Base-by-base conservation (phyloP, 2,329 filamentous ascomycete species). In the Sporothrix mexicana region DNA sequence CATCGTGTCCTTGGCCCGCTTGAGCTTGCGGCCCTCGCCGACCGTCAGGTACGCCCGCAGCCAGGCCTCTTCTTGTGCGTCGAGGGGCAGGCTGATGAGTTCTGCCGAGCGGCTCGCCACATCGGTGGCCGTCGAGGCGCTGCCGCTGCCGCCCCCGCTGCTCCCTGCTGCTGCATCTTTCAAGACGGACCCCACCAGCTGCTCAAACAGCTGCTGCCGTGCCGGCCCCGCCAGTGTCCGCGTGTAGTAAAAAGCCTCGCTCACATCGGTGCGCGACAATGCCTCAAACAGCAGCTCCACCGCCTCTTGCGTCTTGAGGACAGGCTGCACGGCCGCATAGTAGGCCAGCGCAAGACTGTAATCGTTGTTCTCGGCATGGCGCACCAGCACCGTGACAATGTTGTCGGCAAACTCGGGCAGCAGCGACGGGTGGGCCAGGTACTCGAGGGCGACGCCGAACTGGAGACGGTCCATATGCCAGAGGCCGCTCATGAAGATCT, bases 391-490 rank as follows among this genome's bases (percentile, higher is more conserved):
- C 36, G 87, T 87, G 76, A 96, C 86, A 70, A 97, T 95, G 74
- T 97, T 92, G 81, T 96, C 93, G 72, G 92, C 88, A 78, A 96
- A 97, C 71, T 94, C 94, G 49, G 92, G 90, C 23, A 91, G 90
- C 4, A 97, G 86, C 1, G 92, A 93, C 0, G 94, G 93, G 77
- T 96, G 91, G 3, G 93, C 91, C 15, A 97, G 87, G 79, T 91
- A 90, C 77, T 93, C 90, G 41, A 97, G 85, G 2, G 93, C 93
- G 75, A 92, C 90, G 76, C 86, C 83, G 78, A 93, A 94, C 72
- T 93, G 86, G 61, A 90, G 84, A 59, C 88, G 87, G 79, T 97
- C 94, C 80, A 97, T 84, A 77, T 92, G 85, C 93, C 93, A 97
- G 10, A 97, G 83, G 0, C 94, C 94, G 77, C 92, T 90, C 82